Conservation (phyloP, 2,329 filamentous ascomycete species). For the Ceratocystis destructans region DNA sequence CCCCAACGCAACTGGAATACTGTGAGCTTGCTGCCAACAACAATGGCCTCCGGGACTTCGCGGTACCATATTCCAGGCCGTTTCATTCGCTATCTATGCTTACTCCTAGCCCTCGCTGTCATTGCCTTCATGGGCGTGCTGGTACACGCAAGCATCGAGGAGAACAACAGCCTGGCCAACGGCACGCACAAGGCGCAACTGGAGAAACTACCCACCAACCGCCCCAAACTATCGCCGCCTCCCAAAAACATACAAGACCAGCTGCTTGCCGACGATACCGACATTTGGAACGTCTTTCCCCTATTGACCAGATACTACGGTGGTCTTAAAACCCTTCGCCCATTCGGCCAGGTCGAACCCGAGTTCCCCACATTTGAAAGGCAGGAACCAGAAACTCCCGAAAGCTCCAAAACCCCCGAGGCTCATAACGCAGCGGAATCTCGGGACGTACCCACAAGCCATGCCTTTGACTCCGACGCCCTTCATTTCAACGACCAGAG, state of each 20-base stretch:
- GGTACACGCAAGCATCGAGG: conserved; percentile 57
- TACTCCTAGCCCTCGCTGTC: conserved; percentile 54
- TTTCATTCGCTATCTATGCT: conserved; percentile 64
- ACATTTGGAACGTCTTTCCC: conserved; percentile 66
- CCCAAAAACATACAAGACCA: not conserved
- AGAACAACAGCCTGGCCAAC: conserved; percentile 49
- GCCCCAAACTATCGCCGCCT: not conserved
- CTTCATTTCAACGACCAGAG: conserved; percentile 42
- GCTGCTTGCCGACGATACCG: conserved; percentile 16
- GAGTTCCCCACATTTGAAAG: conserved; percentile 64
- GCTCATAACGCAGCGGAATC: not conserved
- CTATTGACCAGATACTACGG: conserved; percentile 85
- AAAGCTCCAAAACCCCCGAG: conserved; percentile 2
- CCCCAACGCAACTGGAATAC: conserved; percentile 2
- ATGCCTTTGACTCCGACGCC: conserved; percentile 39
- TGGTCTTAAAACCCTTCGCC: conserved; percentile 60
- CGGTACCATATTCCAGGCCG: conserved; percentile 55
- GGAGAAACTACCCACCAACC: conserved; percentile 35
- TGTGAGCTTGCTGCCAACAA: not conserved
- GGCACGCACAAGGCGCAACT: conserved; percentile 27
- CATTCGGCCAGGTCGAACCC: conserved; percentile 51
- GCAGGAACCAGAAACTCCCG: conserved; percentile 31
- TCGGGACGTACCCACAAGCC: conserved; percentile 7
- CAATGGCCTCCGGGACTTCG: conserved; percentile 30
- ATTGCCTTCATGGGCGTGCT: conserved; percentile 65